Percentiles rank a stretch among this genome's conserved stretches.
phyloP scores from a whole-genome alignment of 108 stramenopile species.

The Stephanodiscus minutulus region DNA sequence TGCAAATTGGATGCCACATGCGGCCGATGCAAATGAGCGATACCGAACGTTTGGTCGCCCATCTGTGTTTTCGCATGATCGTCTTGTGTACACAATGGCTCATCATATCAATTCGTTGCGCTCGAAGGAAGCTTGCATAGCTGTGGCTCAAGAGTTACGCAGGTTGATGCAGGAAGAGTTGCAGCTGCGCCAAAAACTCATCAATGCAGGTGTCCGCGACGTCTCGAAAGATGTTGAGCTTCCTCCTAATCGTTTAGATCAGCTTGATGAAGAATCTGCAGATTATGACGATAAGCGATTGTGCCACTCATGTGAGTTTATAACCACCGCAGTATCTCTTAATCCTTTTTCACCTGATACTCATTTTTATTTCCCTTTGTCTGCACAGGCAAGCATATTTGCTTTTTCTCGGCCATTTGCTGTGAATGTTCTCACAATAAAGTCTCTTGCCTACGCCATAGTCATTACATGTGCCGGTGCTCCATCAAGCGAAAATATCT shows the following conservation, averaged over 20 bases:
- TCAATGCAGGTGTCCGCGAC: slow-evolving; percentile 78
- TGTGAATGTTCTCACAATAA: slow-evolving; percentile 90
- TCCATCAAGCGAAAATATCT: slow-evolving; percentile 70
- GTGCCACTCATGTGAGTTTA: slow-evolving; percentile 72
- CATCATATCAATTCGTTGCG: slow-evolving; percentile 73
- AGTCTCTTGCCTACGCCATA: slow-evolving; percentile 88
- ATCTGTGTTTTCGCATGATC: slow-evolving; percentile 92
- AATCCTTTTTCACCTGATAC: neutral
- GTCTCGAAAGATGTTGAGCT: slow-evolving; percentile 66
- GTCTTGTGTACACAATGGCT: slow-evolving; percentile 90
- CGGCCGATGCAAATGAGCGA: slow-evolving; percentile 88
- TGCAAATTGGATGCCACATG: slow-evolving; percentile 94
- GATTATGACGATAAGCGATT: slow-evolving; percentile 93
- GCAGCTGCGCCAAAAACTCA: slow-evolving; percentile 55
- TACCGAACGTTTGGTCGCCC: slow-evolving; percentile 88
- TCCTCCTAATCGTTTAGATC: slow-evolving; percentile 76
- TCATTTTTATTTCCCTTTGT: neutral
- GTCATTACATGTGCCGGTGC: slow-evolving; percentile 88
- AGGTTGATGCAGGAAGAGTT: slow-evolving; percentile 79
- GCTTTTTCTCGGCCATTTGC: slow-evolving; percentile 93
- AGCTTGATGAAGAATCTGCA: slow-evolving; percentile 81
- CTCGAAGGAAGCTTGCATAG: slow-evolving; percentile 58
- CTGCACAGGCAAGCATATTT: slow-evolving; percentile 69
- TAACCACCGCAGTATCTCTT: neutral
- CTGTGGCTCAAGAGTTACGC: slow-evolving; percentile 66